phyloP scores from a whole-genome alignment of 306 rosid species.

The Vigna radiata region DNA sequence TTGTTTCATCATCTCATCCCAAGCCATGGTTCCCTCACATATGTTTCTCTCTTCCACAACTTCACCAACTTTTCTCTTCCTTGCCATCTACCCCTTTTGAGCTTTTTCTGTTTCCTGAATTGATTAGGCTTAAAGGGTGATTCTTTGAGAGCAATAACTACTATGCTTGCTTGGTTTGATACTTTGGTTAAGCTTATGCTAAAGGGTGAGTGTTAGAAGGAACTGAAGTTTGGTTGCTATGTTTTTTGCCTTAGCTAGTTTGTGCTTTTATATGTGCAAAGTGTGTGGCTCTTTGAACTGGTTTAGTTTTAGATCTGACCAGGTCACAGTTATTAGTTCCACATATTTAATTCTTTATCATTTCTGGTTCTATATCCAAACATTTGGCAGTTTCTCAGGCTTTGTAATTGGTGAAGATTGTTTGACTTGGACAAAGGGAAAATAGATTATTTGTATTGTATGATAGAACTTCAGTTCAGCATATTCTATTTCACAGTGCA shows the following conservation, averaged over 20 bases:
- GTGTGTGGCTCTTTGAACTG: constrained; percentile 44
- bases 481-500: constrained; percentile 15
- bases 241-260: constrained; percentile 30
- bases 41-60: constrained; percentile 56
- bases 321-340: constrained; percentile 54
- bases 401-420: constrained; percentile 39
- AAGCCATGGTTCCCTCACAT: constrained; percentile 56
- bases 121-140: constrained; percentile 19
- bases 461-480: constrained; percentile 7
- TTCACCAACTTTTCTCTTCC: constrained; percentile 74
- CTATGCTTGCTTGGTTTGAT: background rate
- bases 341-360: constrained; percentile 50
- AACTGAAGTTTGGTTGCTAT: constrained; percentile 40
- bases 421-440: constrained; percentile 59
- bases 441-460: constrained; percentile 16
- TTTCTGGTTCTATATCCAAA: constrained; percentile 49
- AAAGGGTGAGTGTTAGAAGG: background rate
- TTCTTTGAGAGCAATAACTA: background rate
- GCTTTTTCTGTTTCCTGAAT: constrained; percentile 45
- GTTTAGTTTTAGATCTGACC: constrained; percentile 45
- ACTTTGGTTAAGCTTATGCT: constrained; percentile 20
- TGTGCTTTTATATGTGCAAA: constrained; percentile 50
- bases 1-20: constrained; percentile 89
- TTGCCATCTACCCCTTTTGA: constrained; percentile 69
- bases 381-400: constrained; percentile 54